Evolutionary conservation across 2,329 filamentous ascomycete genomes (phyloP).

Genomic region (Trichoderma harzianum): DNA sequence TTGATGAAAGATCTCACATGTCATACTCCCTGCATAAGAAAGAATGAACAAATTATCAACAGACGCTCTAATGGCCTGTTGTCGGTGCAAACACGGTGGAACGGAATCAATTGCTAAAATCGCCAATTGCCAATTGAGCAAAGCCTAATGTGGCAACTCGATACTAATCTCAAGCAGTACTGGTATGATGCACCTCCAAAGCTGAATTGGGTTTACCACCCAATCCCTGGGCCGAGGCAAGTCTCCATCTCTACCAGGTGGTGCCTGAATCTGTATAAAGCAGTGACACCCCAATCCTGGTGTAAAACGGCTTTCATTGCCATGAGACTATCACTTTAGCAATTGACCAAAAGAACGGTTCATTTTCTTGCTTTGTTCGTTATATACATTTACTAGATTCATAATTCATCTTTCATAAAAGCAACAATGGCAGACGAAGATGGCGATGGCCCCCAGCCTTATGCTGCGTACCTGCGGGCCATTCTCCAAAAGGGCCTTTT

Average conservation of each 20-base stretch:
- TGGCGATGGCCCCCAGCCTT: conserved; percentile 25
- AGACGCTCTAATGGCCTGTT: background rate
- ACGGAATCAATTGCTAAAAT: background rate
- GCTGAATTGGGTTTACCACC: background rate
- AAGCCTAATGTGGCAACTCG: background rate
- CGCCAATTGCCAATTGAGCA: background rate
- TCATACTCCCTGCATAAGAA: background rate
- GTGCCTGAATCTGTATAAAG: background rate
- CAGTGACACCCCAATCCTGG: background rate
- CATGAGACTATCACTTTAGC: background rate
- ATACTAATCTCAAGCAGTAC: background rate
- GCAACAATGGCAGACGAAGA: conserved; percentile 21
- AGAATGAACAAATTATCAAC: background rate
- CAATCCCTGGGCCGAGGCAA: conserved; percentile 2
- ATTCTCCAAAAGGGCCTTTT: conserved; percentile 54
- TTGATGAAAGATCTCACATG: background rate
- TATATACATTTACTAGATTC: background rate
- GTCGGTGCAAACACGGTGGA: background rate
- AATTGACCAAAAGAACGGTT: background rate
- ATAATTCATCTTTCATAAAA: background rate
- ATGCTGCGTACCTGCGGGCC: conserved; percentile 43
- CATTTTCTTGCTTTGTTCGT: background rate
- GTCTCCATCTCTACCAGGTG: background rate
- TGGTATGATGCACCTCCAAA: background rate
- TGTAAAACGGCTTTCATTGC: background rate